phyloP scores from a whole-genome alignment of 1,139 yeast species.

The Candida mesenterica region DNA sequence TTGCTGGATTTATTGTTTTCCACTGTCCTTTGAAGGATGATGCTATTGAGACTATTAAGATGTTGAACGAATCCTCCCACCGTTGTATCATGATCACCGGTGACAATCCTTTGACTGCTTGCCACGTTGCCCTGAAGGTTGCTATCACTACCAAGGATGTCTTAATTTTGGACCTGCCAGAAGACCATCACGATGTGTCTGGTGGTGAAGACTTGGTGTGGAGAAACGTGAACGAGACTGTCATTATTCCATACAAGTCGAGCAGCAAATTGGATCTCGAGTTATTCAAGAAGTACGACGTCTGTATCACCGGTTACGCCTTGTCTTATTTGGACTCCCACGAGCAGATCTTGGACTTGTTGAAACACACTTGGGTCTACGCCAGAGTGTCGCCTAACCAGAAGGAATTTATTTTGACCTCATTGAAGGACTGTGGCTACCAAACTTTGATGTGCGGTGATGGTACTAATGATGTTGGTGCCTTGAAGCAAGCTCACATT shows the following conservation, averaged over 20 bases:
- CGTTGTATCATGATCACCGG: constrained; percentile 98
- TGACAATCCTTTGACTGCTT: constrained; percentile 97
- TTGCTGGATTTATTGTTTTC: constrained; percentile 95
- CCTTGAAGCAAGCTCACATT: constrained; percentile 95
- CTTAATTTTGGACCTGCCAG: constrained; percentile 84
- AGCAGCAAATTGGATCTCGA: constrained; percentile 55
- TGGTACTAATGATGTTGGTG: constrained; percentile 99
- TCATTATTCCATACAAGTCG: constrained; percentile 66
- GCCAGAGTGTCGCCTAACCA: constrained; percentile 97
- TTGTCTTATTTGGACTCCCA: constrained; percentile 63
- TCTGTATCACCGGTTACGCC: constrained; percentile 95
- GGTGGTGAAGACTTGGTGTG: constrained; percentile 66
- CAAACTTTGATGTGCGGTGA: constrained; percentile 99
- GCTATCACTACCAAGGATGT: constrained; percentile 78
- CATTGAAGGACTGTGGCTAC: constrained; percentile 85
- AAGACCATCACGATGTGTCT: constrained; percentile 54
- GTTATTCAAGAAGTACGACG: constrained; percentile 68
- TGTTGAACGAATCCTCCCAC: constrained; percentile 94
- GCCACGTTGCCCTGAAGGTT: constrained; percentile 95
- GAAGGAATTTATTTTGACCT: constrained; percentile 84
- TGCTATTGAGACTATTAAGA: constrained; percentile 84
- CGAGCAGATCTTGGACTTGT: constrained; percentile 63
- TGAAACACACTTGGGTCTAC: constrained; percentile 92
- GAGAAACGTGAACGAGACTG: constrained; percentile 81
- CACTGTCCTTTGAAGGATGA: constrained; percentile 95